Evolutionary conservation across 129 eudicot genomes (phyloP).

Genomic region (Silybum marianum): DNA sequence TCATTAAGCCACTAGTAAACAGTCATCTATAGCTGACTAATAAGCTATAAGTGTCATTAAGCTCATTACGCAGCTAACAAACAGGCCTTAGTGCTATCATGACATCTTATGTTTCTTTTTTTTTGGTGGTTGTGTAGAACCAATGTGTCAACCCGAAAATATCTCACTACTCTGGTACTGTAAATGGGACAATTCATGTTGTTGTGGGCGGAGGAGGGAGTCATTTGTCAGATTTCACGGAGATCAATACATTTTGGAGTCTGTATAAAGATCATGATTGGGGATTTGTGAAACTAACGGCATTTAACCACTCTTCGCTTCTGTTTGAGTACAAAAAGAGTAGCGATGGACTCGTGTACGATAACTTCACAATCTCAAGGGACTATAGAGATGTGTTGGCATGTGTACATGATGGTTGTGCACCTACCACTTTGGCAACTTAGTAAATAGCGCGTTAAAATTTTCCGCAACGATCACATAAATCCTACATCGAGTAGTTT

Average conservation of each 20-base stretch:
- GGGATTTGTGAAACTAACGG: constrained; percentile 77
- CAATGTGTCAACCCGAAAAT: constrained; percentile 62
- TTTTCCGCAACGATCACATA: neutral
- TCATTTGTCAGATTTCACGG: constrained; percentile 52
- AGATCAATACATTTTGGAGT: constrained; percentile 64
- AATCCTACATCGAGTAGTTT: neutral
- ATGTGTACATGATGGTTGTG: constrained; percentile 79
- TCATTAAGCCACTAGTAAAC: too few species aligned
- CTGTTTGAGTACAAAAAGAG: constrained; percentile 83
- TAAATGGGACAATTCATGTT: constrained; percentile 76
- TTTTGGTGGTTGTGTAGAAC: constrained; percentile 45
- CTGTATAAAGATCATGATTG: constrained; percentile 57
- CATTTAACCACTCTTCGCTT: constrained; percentile 70
- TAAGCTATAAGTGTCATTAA: too few species aligned
- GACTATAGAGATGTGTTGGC: constrained; percentile 81
- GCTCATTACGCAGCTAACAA: too few species aligned
- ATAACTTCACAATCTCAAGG: constrained; percentile 74
- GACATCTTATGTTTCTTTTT: neutral
- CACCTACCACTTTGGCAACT: constrained; percentile 59
- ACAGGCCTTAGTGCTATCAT: neutral
- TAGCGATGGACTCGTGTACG: constrained; percentile 66
- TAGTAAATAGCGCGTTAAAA: neutral
- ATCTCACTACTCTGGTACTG: constrained; percentile 54
- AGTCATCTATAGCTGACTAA: too few species aligned
- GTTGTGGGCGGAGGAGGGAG: constrained; percentile 84